Base-by-base conservation (phyloP, 768 basidiomycete genomes). In the Trametopsis cervina region DNA sequence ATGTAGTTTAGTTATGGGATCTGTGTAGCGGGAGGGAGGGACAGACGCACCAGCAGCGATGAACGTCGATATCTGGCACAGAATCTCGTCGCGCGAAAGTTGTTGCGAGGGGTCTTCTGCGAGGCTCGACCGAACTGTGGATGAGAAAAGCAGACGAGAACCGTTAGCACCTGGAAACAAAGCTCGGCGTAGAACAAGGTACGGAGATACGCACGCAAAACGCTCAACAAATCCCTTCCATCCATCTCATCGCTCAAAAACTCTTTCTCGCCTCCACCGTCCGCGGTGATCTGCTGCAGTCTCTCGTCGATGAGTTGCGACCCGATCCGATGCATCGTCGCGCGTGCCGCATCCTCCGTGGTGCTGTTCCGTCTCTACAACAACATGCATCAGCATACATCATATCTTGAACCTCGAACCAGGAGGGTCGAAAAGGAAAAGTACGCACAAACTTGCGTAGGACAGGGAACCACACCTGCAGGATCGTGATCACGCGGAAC, bases 41-140 rank as follows among this genome's bases (percentile, higher is more conserved):
- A n/a, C n/a, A n/a, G n/a, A n/a, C 36, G n/a, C 17, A 57, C 53
- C 56, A 4, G 80, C 78, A 12, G 76, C 70, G 24, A 84, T 68
- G 59, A 84, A 83, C 0, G 79, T 82, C 10, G 76, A 73, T 51
- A 83, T 82, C 54, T 83, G 83, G 54, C 71, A 78, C 20, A 80
- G 64, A 1, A 77, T 72, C 52, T 86, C 81, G n/a, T 69, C 62
- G 29, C 74, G 69, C 10, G 74, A 70, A 68, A 86, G 70, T n/a
- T 69, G 69, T 50, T 75, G 70, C 0, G 67, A 63, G 9, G 71
- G 61, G 9, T 70, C 61, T 11, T 67, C 61, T 12, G 74, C 67
- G 48, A 77, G 60, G 56, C 82, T 85, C 1, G 83, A 83, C 42
- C 72, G 74, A 46, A 87, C 85, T 83, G 57, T 13, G 20, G n/a